Evolutionary conservation across 257 asterid species (phyloP).

Genomic region (Gentiana dahurica): DNA sequence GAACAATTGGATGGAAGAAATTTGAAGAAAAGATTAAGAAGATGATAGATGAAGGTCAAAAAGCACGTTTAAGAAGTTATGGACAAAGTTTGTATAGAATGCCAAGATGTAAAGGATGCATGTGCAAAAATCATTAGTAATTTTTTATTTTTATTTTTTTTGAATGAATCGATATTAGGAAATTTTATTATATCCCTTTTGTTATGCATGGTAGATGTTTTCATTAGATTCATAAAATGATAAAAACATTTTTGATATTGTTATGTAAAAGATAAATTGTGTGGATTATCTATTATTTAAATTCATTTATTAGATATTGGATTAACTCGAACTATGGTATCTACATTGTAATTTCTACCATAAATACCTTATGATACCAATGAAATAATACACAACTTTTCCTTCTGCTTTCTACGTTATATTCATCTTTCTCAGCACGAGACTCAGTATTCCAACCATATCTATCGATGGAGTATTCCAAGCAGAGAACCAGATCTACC

Average conservation of each 20-base stretch:
- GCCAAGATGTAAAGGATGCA: slow-evolving; percentile 33
- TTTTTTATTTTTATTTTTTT: neutral
- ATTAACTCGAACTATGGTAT: too few species aligned
- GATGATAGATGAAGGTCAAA: slow-evolving; percentile 83
- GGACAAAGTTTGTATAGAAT: slow-evolving; percentile 56
- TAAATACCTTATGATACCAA: too few species aligned
- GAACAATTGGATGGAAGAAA: slow-evolving; percentile 47
- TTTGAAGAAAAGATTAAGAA: slow-evolving; percentile 51
- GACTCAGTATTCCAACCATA: too few species aligned
- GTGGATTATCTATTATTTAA: too few species aligned
- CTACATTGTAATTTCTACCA: too few species aligned
- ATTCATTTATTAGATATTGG: too few species aligned
- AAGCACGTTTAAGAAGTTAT: slow-evolving; percentile 28
- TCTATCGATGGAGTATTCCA: too few species aligned
- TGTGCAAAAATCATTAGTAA: slow-evolving; percentile 44
- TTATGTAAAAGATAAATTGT: neutral
- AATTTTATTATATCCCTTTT: neutral
- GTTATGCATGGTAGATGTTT: neutral
- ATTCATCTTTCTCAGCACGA: neutral
- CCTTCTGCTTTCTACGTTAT: too few species aligned
- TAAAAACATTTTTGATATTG: too few species aligned
- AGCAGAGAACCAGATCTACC: too few species aligned
- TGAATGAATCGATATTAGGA: too few species aligned
- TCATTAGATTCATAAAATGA: neutral
- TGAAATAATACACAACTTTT: too few species aligned